phyloP scores from a whole-genome alignment of 179 eudicot genomes.

The Silene coronaria region DNA sequence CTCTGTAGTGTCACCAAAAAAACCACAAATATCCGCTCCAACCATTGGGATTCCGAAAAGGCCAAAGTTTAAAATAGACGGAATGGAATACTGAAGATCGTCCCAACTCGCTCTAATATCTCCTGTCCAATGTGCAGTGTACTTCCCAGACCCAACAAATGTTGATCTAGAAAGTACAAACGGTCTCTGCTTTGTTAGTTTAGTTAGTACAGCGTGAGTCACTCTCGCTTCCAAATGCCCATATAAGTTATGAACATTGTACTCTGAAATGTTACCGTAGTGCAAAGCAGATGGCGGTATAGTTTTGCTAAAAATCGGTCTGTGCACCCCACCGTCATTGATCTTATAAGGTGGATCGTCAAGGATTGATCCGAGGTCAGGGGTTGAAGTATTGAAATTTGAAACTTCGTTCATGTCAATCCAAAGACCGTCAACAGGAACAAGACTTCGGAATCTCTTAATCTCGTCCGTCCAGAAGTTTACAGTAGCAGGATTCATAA shows the following conservation, averaged over 20 bases:
- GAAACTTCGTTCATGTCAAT: conserved; percentile 68
- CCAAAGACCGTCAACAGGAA: conserved; percentile 57
- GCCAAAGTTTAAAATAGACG: conserved; percentile 41
- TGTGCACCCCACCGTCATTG: conserved; percentile 35
- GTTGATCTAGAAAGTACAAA: conserved; percentile 45
- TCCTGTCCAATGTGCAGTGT: conserved; percentile 60
- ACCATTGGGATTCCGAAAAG: conserved; percentile 54
- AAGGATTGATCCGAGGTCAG: conserved; percentile 32
- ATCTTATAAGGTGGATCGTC: conserved; percentile 56
- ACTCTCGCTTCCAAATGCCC: conserved; percentile 39
- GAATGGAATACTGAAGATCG: conserved; percentile 44
- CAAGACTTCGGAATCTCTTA: conserved; percentile 23
- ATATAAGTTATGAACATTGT: conserved; percentile 44
- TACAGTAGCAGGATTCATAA: conserved; percentile 30
- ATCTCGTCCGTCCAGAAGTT: conserved; percentile 37
- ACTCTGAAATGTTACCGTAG: conserved; percentile 34
- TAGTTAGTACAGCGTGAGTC: conserved; percentile 32
- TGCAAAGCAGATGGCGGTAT: conserved; percentile 41
- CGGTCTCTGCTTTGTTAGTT: conserved; percentile 36
- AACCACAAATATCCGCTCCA: conserved; percentile 61
- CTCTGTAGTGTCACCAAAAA: conserved; percentile 39
- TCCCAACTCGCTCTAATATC: conserved; percentile 56
- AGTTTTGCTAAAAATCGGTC: conserved; percentile 35
- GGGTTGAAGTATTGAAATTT: conserved; percentile 36
- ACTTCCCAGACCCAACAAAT: conserved; percentile 49